Evolutionary conservation across 1,284 basidiomycete species (phyloP).

Genomic region (Pseudozyma flocculosa): DNA sequence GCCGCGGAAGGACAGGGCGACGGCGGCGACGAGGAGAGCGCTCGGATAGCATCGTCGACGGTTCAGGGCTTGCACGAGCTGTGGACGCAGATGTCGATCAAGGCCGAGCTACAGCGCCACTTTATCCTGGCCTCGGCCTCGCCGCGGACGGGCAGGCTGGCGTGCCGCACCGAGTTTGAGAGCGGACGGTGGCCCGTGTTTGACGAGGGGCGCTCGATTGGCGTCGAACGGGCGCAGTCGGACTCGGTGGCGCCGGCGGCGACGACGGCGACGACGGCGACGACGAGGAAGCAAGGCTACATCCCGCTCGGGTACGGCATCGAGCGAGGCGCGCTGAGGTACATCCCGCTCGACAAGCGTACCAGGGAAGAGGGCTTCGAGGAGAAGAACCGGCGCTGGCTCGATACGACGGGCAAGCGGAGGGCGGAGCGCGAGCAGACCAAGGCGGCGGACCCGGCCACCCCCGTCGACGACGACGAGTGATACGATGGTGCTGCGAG

Average conservation of each 20-base stretch:
- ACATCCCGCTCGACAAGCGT: slow-evolving; percentile 7
- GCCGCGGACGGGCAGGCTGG: slow-evolving; percentile 5
- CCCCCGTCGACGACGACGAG: no score
- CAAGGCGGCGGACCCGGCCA: no score
- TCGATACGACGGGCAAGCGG: slow-evolving; percentile 7
- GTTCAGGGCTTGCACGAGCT: slow-evolving; percentile 24
- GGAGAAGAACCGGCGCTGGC: slow-evolving; percentile 25
- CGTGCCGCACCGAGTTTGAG: slow-evolving; percentile 6
- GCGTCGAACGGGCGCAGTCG: neutral
- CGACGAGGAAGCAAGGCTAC: no score
- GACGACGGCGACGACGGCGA: neutral
- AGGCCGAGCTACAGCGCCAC: slow-evolving; percentile 41
- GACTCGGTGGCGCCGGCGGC: neutral
- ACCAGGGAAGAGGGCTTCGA: slow-evolving; percentile 21
- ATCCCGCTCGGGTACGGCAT: slow-evolving; percentile 27
- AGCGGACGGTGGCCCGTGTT: neutral
- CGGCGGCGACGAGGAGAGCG: neutral
- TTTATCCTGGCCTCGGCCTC: slow-evolving; percentile 37
- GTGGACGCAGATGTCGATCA: slow-evolving; percentile 43
- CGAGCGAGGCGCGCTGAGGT: slow-evolving; percentile 13
- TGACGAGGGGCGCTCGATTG: neutral
- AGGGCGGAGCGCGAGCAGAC: neutral
- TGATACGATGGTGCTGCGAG: no score
- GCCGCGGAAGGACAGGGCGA: no score
- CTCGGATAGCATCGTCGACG: slow-evolving; percentile 2